phyloP scores from a whole-genome alignment of 257 asterid genomes.

The Avicennia marina region DNA sequence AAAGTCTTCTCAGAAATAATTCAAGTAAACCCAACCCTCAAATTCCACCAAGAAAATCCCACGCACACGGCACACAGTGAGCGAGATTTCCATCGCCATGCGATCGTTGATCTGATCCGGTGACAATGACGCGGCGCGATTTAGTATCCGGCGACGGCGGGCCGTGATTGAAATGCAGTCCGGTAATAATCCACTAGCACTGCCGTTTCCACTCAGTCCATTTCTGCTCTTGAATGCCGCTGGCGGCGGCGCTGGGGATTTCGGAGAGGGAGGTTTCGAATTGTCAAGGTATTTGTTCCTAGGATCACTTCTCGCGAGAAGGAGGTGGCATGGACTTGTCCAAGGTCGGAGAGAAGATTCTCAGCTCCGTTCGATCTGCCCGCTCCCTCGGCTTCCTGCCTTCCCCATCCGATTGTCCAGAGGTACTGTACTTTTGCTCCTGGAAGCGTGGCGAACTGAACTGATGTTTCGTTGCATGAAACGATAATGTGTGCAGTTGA shows the following conservation, averaged over 20 bases:
- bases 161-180: conserved; percentile 87
- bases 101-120: conserved; percentile 46
- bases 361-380: conserved; percentile 94
- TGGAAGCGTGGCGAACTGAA: conserved; percentile 6
- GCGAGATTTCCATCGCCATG: conserved; percentile 15
- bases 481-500: background rate
- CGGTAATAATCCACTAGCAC: conserved; percentile 43
- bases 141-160: conserved; percentile 28
- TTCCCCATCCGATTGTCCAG: conserved; percentile 67
- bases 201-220: conserved; percentile 78
- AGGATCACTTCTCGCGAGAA: conserved; percentile 79
- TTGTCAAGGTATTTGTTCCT: conserved; percentile 81
- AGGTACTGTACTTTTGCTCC: conserved; percentile 35
- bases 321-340: conserved; percentile 95
- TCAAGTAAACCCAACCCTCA: conserved; percentile 30
- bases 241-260: conserved; percentile 44
- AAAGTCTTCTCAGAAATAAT: conserved; percentile 32
- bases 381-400: conserved; percentile 90
- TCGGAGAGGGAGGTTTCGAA: conserved; percentile 80
- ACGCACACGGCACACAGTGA: conserved; percentile 16
- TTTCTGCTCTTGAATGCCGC: conserved; percentile 70
- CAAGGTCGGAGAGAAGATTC: conserved; percentile 93
- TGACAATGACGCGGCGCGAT: conserved; percentile 34
- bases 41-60: conserved; percentile 17
- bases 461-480: background rate